Conservation (phyloP, 1,139 yeast species). For the Arxiozyma bovina region DNA sequence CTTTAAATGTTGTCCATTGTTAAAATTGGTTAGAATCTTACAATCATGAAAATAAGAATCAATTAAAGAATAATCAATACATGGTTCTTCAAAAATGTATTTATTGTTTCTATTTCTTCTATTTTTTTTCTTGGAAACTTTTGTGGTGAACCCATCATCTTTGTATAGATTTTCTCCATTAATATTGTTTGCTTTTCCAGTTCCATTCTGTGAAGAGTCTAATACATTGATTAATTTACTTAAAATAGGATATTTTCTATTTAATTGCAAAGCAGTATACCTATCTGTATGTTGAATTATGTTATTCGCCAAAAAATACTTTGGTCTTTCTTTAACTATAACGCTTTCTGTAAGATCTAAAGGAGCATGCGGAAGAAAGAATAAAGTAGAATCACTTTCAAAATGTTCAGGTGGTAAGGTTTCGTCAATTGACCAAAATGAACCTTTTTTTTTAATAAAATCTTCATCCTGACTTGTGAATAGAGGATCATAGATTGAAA, state of each 20-base stretch:
- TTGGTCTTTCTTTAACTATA: conserved; percentile 33
- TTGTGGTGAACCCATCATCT: conserved; percentile 25
- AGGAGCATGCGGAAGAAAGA: conserved; percentile 72
- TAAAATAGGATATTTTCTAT: conserved; percentile 36
- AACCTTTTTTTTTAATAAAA: conserved; percentile 25
- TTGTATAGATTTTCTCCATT: conserved; percentile 1
- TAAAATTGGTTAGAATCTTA: conserved; percentile 18
- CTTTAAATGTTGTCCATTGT: conserved; percentile 17
- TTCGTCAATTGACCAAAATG: conserved; percentile 25
- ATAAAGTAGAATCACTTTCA: conserved; percentile 30
- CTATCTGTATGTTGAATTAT: conserved; percentile 46
- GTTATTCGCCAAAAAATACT: conserved; percentile 41
- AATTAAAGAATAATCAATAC: conserved; percentile 34
- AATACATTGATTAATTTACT: conserved; percentile 36
- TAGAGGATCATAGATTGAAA: conserved; percentile 59
- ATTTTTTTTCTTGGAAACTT: conserved; percentile 25
- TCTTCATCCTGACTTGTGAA: conserved; percentile 40
- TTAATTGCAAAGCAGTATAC: conserved; percentile 36
- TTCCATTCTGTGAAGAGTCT: neutral
- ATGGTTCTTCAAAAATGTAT: conserved; percentile 30
- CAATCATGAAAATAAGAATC: conserved; percentile 33
- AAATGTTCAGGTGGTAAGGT: conserved; percentile 9
- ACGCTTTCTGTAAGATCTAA: conserved; percentile 45
- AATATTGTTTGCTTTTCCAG: neutral
- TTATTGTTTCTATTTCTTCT: conserved; percentile 29